Conservation (phyloP, 164 flowering plant genomes). For the Magnolia sinica region DNA sequence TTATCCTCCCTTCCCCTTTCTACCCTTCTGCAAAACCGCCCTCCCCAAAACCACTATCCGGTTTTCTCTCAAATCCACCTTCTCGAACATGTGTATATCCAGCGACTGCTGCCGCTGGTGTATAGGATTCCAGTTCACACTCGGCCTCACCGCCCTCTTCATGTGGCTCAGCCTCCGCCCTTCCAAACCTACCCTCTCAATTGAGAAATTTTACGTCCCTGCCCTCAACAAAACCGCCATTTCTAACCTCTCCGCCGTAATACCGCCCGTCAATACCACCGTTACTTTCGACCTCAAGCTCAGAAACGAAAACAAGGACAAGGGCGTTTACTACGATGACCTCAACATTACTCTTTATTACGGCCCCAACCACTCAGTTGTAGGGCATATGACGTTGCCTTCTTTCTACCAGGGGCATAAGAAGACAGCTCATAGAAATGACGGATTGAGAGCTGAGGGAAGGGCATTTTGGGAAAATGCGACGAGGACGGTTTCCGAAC, state of each 20-base stretch:
- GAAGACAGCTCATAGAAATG: slow-evolving; percentile 38
- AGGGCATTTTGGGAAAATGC: slow-evolving; percentile 23
- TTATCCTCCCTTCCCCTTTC: neutral
- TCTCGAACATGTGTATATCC: slow-evolving; percentile 24
- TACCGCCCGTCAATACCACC: slow-evolving; percentile 30
- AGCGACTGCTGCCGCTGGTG: slow-evolving; percentile 40
- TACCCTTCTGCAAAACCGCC: neutral
- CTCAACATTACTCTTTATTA: slow-evolving; percentile 42
- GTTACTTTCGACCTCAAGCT: slow-evolving; percentile 45
- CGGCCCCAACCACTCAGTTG: slow-evolving; percentile 14
- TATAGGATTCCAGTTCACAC: slow-evolving; percentile 33
- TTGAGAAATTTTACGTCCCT: slow-evolving; percentile 43
- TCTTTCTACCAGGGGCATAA: slow-evolving; percentile 57
- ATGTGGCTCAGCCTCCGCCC: slow-evolving; percentile 69
- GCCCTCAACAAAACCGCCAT: slow-evolving; percentile 41
- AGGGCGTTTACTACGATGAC: slow-evolving; percentile 57
- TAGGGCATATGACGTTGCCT: slow-evolving; percentile 11
- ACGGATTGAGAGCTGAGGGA: slow-evolving; percentile 7
- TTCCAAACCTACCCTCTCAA: slow-evolving; percentile 38
- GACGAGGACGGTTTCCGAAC: slow-evolving; percentile 15
- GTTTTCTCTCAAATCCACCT: neutral
- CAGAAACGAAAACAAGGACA: slow-evolving; percentile 63
- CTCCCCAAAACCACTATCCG: neutral
- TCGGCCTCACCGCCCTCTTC: slow-evolving; percentile 59
- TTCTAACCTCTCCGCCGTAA: slow-evolving; percentile 11